phyloP scores from a whole-genome alignment of 192 early-diverging fungal genomes.

The Phlyctochytrium bullatum region DNA sequence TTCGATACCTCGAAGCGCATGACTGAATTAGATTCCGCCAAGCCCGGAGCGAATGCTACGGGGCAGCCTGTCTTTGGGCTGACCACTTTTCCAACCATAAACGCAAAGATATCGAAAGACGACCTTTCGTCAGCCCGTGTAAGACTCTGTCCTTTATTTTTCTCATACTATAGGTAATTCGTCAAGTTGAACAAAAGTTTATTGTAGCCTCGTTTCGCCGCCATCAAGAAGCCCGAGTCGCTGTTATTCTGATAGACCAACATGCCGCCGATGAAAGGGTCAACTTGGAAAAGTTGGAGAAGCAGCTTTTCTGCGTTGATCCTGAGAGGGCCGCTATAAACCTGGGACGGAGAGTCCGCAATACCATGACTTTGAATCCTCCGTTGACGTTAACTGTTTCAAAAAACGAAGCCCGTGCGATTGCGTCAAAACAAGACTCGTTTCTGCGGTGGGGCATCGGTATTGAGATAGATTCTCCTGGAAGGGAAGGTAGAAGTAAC shows the following conservation, averaged over 20 bases:
- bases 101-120: slow-evolving; percentile 37
- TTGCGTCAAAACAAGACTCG: slow-evolving; percentile 18
- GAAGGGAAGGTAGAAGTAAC: too few relatives aligned
- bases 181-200: slow-evolving; percentile 69
- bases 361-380: slow-evolving; percentile 43
- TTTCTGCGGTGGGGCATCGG: slow-evolving; percentile 52
- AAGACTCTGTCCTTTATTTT: background rate
- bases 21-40: background rate
- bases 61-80: too few relatives aligned
- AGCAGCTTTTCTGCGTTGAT: background rate
- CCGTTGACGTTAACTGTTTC: slow-evolving; percentile 39
- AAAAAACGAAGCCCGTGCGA: slow-evolving; percentile 31
- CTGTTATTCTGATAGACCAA: slow-evolving; percentile 67
- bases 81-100: too few relatives aligned
- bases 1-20: slow-evolving; percentile 24
- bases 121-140: slow-evolving; percentile 39
- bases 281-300: slow-evolving; percentile 48
- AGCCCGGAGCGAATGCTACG: too few relatives aligned
- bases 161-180: slow-evolving; percentile 41
- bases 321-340: background rate
- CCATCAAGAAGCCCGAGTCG: background rate
- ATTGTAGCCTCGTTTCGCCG: slow-evolving; percentile 42
- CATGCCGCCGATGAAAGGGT: slow-evolving; percentile 81
- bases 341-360: slow-evolving; percentile 17
- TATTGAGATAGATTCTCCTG: too few relatives aligned